Conservation (phyloP, 2,329 filamentous ascomycete genomes). For the Aspergillus latus region DNA sequence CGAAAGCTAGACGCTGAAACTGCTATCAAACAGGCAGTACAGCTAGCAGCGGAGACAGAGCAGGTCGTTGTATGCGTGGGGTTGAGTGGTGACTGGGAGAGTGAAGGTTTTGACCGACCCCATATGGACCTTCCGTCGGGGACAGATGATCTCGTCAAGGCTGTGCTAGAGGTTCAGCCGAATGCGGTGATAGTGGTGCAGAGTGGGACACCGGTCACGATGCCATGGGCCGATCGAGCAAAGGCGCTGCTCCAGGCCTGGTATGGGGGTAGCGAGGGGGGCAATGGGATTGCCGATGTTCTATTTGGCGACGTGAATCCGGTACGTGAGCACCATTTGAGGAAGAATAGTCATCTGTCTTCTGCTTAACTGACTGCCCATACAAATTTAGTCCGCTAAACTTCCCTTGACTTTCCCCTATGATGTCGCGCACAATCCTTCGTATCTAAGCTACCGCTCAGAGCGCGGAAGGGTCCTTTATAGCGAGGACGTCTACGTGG, state of each 20-base stretch:
- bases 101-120: constrained; percentile 65
- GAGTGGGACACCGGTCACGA: constrained; percentile 67
- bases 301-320: constrained; percentile 74
- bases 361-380: too few species aligned
- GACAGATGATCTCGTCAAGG: constrained; percentile 60
- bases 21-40: constrained; percentile 66
- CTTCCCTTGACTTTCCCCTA: constrained; percentile 72
- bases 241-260: constrained; percentile 70
- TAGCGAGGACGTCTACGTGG: constrained; percentile 77
- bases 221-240: constrained; percentile 48
- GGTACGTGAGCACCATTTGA: too few species aligned
- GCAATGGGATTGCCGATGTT: constrained; percentile 76
- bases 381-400: constrained; percentile 57
- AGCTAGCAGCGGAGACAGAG: constrained; percentile 67
- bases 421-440: constrained; percentile 67
- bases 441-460: constrained; percentile 70
- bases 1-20: constrained; percentile 57
- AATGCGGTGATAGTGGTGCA: constrained; percentile 73
- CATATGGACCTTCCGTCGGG: constrained; percentile 58
- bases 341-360: too few species aligned
- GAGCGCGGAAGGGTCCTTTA: constrained; percentile 73
- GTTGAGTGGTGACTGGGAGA: constrained; percentile 78
- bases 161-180: constrained; percentile 65
- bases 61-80: constrained; percentile 78
- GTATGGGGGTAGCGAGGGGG: constrained; percentile 86